phyloP scores from a whole-genome alignment of 2,329 filamentous ascomycete species.

The Biscogniauxia mediterranea region DNA sequence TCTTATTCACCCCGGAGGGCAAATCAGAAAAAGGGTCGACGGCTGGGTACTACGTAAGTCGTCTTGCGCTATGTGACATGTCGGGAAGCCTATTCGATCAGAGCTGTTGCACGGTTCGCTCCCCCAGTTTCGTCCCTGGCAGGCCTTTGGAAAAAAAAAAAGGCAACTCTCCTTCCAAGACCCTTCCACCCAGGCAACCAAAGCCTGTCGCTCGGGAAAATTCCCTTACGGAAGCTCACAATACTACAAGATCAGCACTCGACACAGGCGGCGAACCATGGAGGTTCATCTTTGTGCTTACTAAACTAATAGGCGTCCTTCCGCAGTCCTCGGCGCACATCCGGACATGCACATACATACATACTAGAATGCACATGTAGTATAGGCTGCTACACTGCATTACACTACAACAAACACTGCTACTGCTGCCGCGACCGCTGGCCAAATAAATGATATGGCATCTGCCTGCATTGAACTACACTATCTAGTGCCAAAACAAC shows the following conservation, averaged over 20 bases:
- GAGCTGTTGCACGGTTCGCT: neutral
- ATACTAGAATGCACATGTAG: slow-evolving; percentile 4
- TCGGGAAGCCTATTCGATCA: neutral
- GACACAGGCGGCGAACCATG: neutral
- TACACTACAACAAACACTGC: no score
- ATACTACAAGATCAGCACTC: neutral
- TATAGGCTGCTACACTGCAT: neutral
- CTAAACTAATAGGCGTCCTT: neutral
- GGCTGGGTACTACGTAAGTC: neutral
- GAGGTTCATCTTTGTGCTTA: neutral
- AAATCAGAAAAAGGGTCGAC: neutral
- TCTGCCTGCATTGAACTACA: neutral
- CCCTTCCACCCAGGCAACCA: no score
- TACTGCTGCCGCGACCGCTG: neutral
- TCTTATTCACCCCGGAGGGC: neutral
- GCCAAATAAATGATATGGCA: slow-evolving; percentile 3
- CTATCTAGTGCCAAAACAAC: neutral
- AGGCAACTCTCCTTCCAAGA: neutral
- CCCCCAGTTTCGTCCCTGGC: neutral
- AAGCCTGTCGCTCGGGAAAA: neutral
- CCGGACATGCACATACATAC: slow-evolving; percentile 4
- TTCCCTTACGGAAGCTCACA: neutral
- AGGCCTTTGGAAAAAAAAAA: no score
- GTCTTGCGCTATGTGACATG: neutral
- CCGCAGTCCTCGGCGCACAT: neutral